Base-by-base conservation (phyloP, 192 early-diverging fungal species). In the Ambispora gerdemannii region DNA sequence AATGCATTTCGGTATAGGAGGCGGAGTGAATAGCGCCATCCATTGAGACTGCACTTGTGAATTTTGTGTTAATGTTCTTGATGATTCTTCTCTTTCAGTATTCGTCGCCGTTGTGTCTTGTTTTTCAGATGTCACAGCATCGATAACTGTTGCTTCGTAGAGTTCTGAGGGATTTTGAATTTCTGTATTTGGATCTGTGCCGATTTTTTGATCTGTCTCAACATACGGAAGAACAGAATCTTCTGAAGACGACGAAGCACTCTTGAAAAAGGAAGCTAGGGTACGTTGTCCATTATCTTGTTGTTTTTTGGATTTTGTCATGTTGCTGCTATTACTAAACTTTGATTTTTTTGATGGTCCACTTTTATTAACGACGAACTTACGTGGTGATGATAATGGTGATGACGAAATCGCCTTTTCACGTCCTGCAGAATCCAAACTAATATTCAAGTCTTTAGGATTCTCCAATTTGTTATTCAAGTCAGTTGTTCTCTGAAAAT, bases 1-100 rank as follows among this genome's bases (percentile, higher is more conserved):
- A 50, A 78, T 78, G 72, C 91, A 92, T 30, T 74, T 80, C 3
- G 91, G 91, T 19, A 77, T 60, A 20, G 64, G 56, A 1, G 68
- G 76, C 4, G 77, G 79, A 15, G 71, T 71, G 59, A 92, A 78
- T 6, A 92, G 68, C 3, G 72, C 74, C 30, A 82, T 82, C 90
- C 90, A 92, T 70, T 83, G 77, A 8, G 73, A 63, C 2, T 77
- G 74, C 2, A 55, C 38, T 6, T 56, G 33, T 20, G 3, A 15
- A 25, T 55, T 68, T 24, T 58, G 38, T n/a, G n/a, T n/a, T n/a
- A n/a, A n/a, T n/a, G n/a, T n/a, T n/a, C n/a, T n/a, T 10, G 38
- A 43, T 10, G 7, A 10, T 15, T 43, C 38, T 43, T 43, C 38
- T 10, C 6, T 10, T 43, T 43, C 38, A 6, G 7, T 15, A 43